phyloP scores from a whole-genome alignment of 129 eudicot species.

The Lonicera japonica region DNA sequence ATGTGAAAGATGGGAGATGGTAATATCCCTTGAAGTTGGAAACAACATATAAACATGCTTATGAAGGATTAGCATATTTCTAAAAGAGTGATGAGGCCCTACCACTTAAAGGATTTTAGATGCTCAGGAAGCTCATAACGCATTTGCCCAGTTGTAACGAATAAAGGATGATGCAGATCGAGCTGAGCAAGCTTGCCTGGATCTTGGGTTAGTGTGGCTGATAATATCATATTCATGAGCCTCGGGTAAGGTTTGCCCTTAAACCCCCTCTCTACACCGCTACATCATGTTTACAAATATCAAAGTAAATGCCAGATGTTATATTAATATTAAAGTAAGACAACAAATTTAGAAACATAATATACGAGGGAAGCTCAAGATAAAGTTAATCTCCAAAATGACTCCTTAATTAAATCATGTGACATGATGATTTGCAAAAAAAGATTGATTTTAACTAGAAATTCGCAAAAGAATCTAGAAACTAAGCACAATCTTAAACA shows the following conservation, averaged over 20 bases:
- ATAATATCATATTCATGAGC: slow-evolving; percentile 77
- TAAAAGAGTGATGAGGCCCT: slow-evolving; percentile 20
- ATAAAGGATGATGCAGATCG: slow-evolving; percentile 84
- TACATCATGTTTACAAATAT: slow-evolving; percentile 26
- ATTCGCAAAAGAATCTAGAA: no score
- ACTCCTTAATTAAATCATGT: no score
- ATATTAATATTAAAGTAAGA: not conserved
- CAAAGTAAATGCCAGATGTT: slow-evolving; percentile 4
- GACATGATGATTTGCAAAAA: no score
- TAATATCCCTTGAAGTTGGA: not conserved
- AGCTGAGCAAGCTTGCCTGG: slow-evolving; percentile 94
- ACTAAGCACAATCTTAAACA: no score
- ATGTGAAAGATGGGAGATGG: not conserved
- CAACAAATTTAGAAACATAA: not conserved
- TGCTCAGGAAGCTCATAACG: slow-evolving; percentile 83
- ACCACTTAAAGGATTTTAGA: slow-evolving; percentile 65
- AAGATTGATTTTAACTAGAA: no score
- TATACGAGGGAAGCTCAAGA: not conserved
- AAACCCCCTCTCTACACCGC: slow-evolving; percentile 91
- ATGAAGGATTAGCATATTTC: slow-evolving; percentile 3
- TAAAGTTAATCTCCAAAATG: not conserved
- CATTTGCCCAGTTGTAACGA: slow-evolving; percentile 65
- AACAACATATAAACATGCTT: not conserved
- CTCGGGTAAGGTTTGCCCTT: slow-evolving; percentile 64
- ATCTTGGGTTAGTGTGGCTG: slow-evolving; percentile 92